These are phyloP conservation scores for Suhomyces chickasaworum DNA, from an alignment of 1,139 yeast genomes.

Conservation along the genomic window DNA sequence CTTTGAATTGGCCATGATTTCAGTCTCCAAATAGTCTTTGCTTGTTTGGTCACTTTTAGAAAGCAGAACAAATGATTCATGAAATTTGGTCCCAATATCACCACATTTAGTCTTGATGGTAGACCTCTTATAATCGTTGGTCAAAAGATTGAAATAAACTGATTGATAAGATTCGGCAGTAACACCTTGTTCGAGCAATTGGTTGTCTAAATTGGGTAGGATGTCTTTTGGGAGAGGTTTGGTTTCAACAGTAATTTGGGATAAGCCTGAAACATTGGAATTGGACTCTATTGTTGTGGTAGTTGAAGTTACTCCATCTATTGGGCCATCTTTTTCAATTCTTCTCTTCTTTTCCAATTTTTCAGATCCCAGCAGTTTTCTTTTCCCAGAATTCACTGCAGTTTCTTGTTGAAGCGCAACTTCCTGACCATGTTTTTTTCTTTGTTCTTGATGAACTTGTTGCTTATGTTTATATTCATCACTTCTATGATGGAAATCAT, in stretches of 20 bases:
- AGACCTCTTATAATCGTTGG: slow-evolving; percentile 52
- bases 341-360: slow-evolving; percentile 30
- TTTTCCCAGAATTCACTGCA: slow-evolving; percentile 18
- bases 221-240: slow-evolving; percentile 14
- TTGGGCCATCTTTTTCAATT: slow-evolving; percentile 11
- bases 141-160: slow-evolving; percentile 48
- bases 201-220: slow-evolving; percentile 43
- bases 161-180: slow-evolving; percentile 54
- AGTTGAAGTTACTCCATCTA: neutral
- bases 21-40: slow-evolving; percentile 18
- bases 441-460: slow-evolving; percentile 12
- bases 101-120: slow-evolving; percentile 30
- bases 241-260: neutral
- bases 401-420: slow-evolving; percentile 6
- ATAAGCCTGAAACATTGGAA: neutral
- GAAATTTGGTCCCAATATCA: slow-evolving; percentile 26
- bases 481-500: slow-evolving; percentile 3
- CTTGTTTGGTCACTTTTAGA: slow-evolving; percentile 19
- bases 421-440: slow-evolving; percentile 12
- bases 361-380: slow-evolving; percentile 35
- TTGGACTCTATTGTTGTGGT: neutral
- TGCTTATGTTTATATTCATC: slow-evolving; percentile 11
- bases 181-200: slow-evolving; percentile 41
- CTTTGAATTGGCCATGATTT: slow-evolving; percentile 28
- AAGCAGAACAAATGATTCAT: slow-evolving; percentile 14